Conservation (phyloP, 2,329 filamentous ascomycete species). For the Blastomyces percursus region DNA sequence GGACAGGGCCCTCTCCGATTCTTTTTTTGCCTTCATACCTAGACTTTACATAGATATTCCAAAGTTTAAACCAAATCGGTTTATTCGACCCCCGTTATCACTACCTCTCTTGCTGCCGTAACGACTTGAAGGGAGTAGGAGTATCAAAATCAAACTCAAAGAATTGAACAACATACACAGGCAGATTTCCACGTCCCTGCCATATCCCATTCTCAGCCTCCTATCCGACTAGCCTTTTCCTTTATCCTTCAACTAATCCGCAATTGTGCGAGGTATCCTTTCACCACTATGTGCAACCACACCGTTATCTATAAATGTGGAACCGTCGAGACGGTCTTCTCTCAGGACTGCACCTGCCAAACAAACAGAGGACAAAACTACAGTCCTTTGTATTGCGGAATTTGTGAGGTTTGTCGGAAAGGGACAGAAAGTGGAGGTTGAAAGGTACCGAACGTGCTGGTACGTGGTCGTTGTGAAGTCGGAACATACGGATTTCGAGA, state of each 20-base stretch:
- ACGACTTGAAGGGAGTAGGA: not conserved
- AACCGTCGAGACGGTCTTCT: conserved; percentile 15
- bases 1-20: not conserved
- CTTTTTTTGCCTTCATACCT: not conserved
- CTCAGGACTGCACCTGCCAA: conserved; percentile 11
- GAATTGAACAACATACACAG: not conserved
- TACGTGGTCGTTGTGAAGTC: not conserved
- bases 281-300: conserved; percentile 14
- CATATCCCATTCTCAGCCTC: not conserved
- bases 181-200: not conserved
- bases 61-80: not conserved
- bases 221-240: not conserved
- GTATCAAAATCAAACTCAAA: not conserved
- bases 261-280: not conserved
- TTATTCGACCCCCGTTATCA: not conserved
- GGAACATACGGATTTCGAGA: not conserved
- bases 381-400: conserved; percentile 13
- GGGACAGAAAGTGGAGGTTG: not conserved
- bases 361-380: conserved; percentile 10
- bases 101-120: not conserved
- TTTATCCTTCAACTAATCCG: no score
- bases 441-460: not conserved
- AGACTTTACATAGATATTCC: not conserved
- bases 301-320: conserved; percentile 15
- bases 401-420: conserved; percentile 13